phyloP scores from a whole-genome alignment of 176 grass and related monocot genomes.

The Otatea glauca region DNA sequence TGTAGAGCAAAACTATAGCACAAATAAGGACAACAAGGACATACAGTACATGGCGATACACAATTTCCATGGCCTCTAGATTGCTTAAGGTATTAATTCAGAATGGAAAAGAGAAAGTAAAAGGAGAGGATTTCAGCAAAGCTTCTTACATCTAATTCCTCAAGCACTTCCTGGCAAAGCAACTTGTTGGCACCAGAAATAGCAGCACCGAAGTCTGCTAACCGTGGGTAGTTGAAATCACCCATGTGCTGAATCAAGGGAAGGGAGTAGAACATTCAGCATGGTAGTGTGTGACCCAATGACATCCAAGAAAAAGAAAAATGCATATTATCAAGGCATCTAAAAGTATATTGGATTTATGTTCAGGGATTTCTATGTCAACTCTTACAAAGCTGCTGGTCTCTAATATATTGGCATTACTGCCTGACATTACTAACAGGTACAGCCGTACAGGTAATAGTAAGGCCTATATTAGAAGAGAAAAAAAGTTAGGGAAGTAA shows the following conservation, averaged over 20 bases:
- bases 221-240: constrained; percentile 83
- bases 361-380: constrained; percentile 19
- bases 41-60: not conserved
- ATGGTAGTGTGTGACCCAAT: constrained; percentile 35
- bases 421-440: not conserved
- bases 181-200: constrained; percentile 97
- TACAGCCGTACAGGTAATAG: constrained; percentile 10
- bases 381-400: constrained; percentile 5
- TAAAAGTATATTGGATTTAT: constrained; percentile 16
- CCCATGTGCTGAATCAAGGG: constrained; percentile 75
- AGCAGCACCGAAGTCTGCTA: constrained; percentile 96
- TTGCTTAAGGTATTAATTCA: constrained; percentile 11
- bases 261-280: constrained; percentile 35
- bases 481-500: constrained; percentile 19
- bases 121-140: constrained; percentile 32
- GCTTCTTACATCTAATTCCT: constrained; percentile 96
- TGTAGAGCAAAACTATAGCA: constrained; percentile 9
- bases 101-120: constrained; percentile 14
- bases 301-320: constrained; percentile 1
- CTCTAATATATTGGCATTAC: constrained; percentile 12
- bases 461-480: constrained; percentile 3
- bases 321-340: constrained; percentile 18
- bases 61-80: constrained; percentile 18
- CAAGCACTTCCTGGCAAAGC: constrained; percentile 88
- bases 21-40: not conserved